Evolutionary conservation across 768 basidiomycete genomes (phyloP), one percentile per base, ranked within the genome.

Genomic region (Rhodotorula kratochvilovae): DNA sequence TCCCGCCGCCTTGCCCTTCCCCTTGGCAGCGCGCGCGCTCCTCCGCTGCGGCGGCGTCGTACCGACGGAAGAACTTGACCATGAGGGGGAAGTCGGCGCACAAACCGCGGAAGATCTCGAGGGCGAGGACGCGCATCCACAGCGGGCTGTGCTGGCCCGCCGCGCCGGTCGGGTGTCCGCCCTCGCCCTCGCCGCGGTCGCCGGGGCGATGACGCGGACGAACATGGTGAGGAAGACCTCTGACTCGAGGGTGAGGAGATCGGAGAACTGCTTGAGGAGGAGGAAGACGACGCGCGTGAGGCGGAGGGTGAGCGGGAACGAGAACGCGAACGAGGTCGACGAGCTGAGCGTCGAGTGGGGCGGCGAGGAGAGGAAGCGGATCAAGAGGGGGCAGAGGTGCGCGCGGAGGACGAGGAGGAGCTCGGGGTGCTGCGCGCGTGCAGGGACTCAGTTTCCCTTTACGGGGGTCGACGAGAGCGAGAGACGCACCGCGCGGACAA

Each of bases 241-340:
- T 0, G 90, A 84, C 80, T 97, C 92, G 0, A 87, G 88, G 64
- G 84, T 83, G 57, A 99, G 84, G 76, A 95, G 89, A 48, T 83
- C 81, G 3, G 89, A 88, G 80, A 96, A 97, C 62, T 93, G 90
- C 74, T 95, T 94, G 66, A 97, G 84, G 13, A 98, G 85, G 51
- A 97, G 84, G 81, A 94, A 98, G 48, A 97, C 89, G 39, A 98
- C 91, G 3, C 95, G 89, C 3, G 90, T 94, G 70, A 92, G 90
- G 64, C 96, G 89, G 8, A 99, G 85, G 0, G 90, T 90, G 61
- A 81, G 77, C 0, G 90, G 88, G 64, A 75, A 75, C 33, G 73
- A 75, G 65, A 69, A 71, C 61, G 70, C n/a, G 16, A 63, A 63
- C 27, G 66, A 51, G 54, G 53, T 71, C 3, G 69, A 43, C 87